Conservation (phyloP, 495 filamentous ascomycete species). For the Xeromyces bisporus region DNA sequence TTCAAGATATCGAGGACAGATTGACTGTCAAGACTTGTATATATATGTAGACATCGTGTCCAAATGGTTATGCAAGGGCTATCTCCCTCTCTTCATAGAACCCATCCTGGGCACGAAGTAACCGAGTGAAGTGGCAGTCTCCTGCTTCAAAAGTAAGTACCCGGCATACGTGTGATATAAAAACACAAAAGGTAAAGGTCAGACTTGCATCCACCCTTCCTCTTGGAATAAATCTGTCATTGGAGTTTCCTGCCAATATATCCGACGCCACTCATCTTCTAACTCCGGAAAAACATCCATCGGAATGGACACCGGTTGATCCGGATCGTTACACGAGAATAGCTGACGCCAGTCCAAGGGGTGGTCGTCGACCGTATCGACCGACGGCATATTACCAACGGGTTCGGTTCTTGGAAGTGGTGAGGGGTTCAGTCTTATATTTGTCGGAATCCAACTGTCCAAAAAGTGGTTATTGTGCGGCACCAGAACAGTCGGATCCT, state of each 20-base stretch:
- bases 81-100: too few relatives aligned
- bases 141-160: too few relatives aligned
- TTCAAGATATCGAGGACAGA: too few relatives aligned
- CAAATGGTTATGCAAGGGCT: too few relatives aligned
- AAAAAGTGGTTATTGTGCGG: slow-evolving; percentile 13
- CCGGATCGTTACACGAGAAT: slow-evolving; percentile 27
- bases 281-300: slow-evolving; percentile 26
- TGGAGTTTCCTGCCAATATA: slow-evolving; percentile 31
- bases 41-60: background rate
- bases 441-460: slow-evolving; percentile 24
- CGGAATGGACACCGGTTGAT: slow-evolving; percentile 23
- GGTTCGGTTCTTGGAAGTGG: slow-evolving; percentile 11
- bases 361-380: slow-evolving; percentile 20
- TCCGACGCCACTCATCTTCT: slow-evolving; percentile 33
- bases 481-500: slow-evolving; percentile 12
- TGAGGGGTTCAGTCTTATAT: slow-evolving; percentile 7
- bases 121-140: too few relatives aligned
- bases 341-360: slow-evolving; percentile 30
- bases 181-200: too few relatives aligned
- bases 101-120: too few relatives aligned
- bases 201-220: slow-evolving; percentile 22
- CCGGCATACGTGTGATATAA: too few relatives aligned
- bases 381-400: slow-evolving; percentile 4
- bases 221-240: slow-evolving; percentile 30
- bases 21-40: background rate